A percentile compares a stretch with the other conserved stretches of the same genome.
Evolutionary conservation across 2,329 filamentous ascomycete genomes (phyloP).

Genomic region (Fusarium bulbicola): DNA sequence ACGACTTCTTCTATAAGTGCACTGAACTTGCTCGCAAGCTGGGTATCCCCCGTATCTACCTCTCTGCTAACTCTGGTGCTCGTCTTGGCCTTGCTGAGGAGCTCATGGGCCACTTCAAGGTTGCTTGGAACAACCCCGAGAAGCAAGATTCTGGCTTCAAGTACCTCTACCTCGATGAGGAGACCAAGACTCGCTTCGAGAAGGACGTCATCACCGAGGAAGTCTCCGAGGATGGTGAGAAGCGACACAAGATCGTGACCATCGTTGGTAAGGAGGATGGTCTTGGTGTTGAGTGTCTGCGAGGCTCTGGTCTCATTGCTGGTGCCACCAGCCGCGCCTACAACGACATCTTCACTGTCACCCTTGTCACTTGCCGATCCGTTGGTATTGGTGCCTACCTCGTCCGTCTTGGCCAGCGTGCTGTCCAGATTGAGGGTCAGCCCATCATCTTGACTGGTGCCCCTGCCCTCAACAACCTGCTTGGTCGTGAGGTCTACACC

Average conservation of each 20-base stretch:
- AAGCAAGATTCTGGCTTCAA: constrained; percentile 93
- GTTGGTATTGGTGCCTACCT: constrained; percentile 99
- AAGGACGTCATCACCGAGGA: constrained; percentile 81
- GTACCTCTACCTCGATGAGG: constrained; percentile 92
- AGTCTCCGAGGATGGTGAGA: constrained; percentile 86
- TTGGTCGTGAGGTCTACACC: constrained; percentile 98
- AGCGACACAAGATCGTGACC: constrained; percentile 91
- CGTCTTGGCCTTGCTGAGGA: constrained; percentile 97
- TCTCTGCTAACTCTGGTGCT: constrained; percentile 98
- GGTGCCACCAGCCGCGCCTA: constrained; percentile 97
- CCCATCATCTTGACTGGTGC: constrained; percentile 99
- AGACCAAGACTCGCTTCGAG: constrained; percentile 86
- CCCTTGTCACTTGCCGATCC: constrained; percentile 95
- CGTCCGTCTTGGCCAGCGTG: constrained; percentile 96
- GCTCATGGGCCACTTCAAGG: constrained; percentile 95
- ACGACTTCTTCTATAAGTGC: constrained; percentile 99
- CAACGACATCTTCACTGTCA: constrained; percentile 98
- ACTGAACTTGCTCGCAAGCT: constrained; percentile 94
- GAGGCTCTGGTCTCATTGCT: constrained; percentile 96
- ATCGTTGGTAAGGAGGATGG: constrained; percentile 94
- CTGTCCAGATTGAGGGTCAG: constrained; percentile 98
- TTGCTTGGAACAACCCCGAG: constrained; percentile 88
- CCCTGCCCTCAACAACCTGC: constrained; percentile 95
- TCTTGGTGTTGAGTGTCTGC: constrained; percentile 95
- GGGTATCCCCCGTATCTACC: constrained; percentile 95